Base-by-base conservation (phyloP, 83 land plant species). In the Picea engelmannii region DNA sequence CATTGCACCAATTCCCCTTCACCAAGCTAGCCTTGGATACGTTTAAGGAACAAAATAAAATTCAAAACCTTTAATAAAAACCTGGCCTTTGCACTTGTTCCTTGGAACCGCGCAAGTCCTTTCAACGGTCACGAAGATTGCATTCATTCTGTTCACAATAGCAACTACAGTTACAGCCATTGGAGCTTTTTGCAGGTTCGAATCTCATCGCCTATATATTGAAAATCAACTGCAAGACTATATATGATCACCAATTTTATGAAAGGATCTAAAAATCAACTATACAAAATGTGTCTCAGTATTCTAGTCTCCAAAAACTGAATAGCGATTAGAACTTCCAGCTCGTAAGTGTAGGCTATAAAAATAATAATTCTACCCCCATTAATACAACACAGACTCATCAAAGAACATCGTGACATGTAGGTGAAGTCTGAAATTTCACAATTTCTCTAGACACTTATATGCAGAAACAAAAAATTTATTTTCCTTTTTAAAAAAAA, bases 231-330 rank as follows among this genome's bases (percentile, higher is more conserved):
- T 47, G 24, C 59, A 47, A 55, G 15, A 74, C 58, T 16, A 23
- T 74, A 74, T 10, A 74, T 23, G 15, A 47, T 13, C 49, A 55
- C 58, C 27, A 47, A 5, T 15, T 47, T 74, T 59, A 27, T 74
- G 24, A 23, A 44, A 23, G 59, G 59, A 7, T 40, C 59, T 74
- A 74, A n/a, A 47, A 74, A 49, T 74, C 58, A 47, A 74, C 10
- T 70, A 18, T 27, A 40, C 75, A 38, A 6, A 23, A 55, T 52
- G 49, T 49, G 27, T 25, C 24, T 47, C 23, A 25, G 23, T 47
- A 47, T 47, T 44, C 23, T 13, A 49, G 77, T 74, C 77, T 74
- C 58, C 77, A 49, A 5, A 74, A 55, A 74, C 59, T 47, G 31
- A 58, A 58, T 13, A 58, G 60, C 4, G 60, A 74, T 11, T 4